Conservation (phyloP, 257 asterid genomes). For the Solanum tarijense region DNA sequence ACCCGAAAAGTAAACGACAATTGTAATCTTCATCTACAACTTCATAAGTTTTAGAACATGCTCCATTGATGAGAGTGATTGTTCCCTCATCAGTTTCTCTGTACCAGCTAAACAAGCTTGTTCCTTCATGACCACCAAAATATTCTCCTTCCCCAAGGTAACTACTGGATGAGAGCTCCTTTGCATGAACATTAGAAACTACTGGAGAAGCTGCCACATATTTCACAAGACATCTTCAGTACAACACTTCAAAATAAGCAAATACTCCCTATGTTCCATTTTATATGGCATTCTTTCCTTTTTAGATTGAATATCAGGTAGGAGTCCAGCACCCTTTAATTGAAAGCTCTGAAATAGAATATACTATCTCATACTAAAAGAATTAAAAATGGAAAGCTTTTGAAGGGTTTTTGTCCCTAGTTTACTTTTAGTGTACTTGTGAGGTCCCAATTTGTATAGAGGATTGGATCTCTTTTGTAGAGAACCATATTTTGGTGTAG, state of each 20-base stretch:
- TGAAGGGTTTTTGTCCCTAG: neutral
- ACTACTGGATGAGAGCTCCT: conserved; percentile 49
- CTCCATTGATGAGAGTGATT: conserved; percentile 52
- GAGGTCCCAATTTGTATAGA: neutral
- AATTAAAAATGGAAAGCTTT: neutral
- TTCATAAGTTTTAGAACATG: conserved; percentile 63
- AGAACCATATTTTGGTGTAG: neutral
- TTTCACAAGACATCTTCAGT: conserved; percentile 11
- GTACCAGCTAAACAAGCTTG: conserved; percentile 86
- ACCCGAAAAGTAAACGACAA: conserved; percentile 80
- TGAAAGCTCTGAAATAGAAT: neutral
- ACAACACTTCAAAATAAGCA: conserved; percentile 3
- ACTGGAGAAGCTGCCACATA: conserved; percentile 68
- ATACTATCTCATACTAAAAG: neutral
- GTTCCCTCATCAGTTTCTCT: conserved; percentile 64
- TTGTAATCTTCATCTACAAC: conserved; percentile 84
- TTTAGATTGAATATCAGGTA: neutral
- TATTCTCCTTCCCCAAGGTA: conserved; percentile 81
- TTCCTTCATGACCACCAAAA: conserved; percentile 91
- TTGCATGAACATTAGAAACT: conserved; percentile 50
- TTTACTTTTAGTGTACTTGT: neutral
- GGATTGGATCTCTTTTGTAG: neutral
- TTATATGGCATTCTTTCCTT: neutral
- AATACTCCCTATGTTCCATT: neutral
- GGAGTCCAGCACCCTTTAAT: neutral